Evolutionary conservation across 179 eudicot species (phyloP).

Genomic region (Camellia oleifera): DNA sequence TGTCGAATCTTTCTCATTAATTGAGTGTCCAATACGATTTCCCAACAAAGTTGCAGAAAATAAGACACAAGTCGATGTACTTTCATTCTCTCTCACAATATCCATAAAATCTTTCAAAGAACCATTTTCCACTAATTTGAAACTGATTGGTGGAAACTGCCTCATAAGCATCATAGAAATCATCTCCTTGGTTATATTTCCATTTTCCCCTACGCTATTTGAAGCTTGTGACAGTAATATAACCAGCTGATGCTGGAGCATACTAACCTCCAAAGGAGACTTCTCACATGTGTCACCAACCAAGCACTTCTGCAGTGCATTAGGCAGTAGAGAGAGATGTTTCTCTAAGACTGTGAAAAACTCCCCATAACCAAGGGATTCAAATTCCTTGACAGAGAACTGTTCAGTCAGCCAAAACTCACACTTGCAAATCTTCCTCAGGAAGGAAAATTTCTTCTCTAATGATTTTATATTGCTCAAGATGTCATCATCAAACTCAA

Average conservation of each 20-base stretch:
- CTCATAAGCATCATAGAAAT: slow-evolving; percentile 54
- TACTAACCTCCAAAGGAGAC: slow-evolving; percentile 51
- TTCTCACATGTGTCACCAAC: slow-evolving; percentile 30
- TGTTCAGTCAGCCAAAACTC: slow-evolving; percentile 71
- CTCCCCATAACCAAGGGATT: slow-evolving; percentile 81
- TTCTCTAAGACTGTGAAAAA: slow-evolving; percentile 54
- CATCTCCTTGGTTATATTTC: slow-evolving; percentile 44
- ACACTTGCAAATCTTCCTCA: slow-evolving; percentile 56
- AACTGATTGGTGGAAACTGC: slow-evolving; percentile 74
- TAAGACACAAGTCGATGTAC: slow-evolving; percentile 45
- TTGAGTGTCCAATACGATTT: slow-evolving; percentile 23
- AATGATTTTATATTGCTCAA: slow-evolving; percentile 29
- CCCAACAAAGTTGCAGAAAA: slow-evolving; percentile 72
- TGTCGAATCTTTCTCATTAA: slow-evolving; percentile 22
- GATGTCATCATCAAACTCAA: slow-evolving; percentile 35
- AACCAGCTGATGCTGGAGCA: slow-evolving; percentile 61
- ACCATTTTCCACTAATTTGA: slow-evolving; percentile 41
- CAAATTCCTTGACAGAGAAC: slow-evolving; percentile 66
- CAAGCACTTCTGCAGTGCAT: slow-evolving; percentile 44
- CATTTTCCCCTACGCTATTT: slow-evolving; percentile 50
- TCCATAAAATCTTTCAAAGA: slow-evolving; percentile 30
- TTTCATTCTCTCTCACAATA: slow-evolving; percentile 33
- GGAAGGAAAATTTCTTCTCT: slow-evolving; percentile 34
- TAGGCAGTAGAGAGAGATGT: slow-evolving; percentile 47
- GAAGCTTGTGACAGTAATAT: slow-evolving; percentile 74